A percentile compares a stretch with the other conserved stretches of the same genome.
phyloP scores from a whole-genome alignment of 2,329 filamentous ascomycete species.

The Penicillium sclerotigenum region DNA sequence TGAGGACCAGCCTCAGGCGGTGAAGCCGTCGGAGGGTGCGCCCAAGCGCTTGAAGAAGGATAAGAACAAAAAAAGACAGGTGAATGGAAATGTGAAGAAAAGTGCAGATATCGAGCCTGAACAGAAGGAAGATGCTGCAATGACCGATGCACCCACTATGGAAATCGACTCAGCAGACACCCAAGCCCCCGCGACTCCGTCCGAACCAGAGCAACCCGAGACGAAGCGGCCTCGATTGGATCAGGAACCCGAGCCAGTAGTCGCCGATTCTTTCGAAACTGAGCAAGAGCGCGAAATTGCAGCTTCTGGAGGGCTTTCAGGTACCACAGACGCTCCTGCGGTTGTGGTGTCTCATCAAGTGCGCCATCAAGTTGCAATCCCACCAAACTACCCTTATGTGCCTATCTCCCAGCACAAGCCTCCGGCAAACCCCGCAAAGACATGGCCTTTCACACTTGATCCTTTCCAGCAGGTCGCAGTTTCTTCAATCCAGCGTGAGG shows the following conservation, averaged over 20 bases:
- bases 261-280: conserved; percentile 92
- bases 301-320: conserved; percentile 67
- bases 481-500: conserved; percentile 89
- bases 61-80: conserved; percentile 79
- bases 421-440: conserved; percentile 79
- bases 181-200: conserved; percentile 19
- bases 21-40: conserved; percentile 29
- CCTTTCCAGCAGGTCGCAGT: conserved; percentile 96
- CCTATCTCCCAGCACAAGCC: conserved; percentile 93
- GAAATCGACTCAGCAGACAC: conserved; percentile 17
- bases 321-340: conserved; percentile 58
- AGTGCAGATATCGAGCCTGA: conserved; percentile 28
- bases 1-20: conserved; percentile 60
- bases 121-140: conserved; percentile 28
- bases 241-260: conserved; percentile 69
- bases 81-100: conserved; percentile 72
- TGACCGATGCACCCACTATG: conserved; percentile 20
- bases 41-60: conserved; percentile 50
- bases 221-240: conserved; percentile 51
- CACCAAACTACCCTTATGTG: conserved; percentile 89
- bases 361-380: conserved; percentile 93
- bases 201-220: conserved; percentile 41
- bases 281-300: conserved; percentile 89
- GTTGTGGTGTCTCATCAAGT: conserved; percentile 94
- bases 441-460: conserved; percentile 87